Percentiles rank a stretch among this genome's conserved stretches.
phyloP scores from a whole-genome alignment of 176 grass and related monocot species.

The Hsuehochloa calcarea region DNA sequence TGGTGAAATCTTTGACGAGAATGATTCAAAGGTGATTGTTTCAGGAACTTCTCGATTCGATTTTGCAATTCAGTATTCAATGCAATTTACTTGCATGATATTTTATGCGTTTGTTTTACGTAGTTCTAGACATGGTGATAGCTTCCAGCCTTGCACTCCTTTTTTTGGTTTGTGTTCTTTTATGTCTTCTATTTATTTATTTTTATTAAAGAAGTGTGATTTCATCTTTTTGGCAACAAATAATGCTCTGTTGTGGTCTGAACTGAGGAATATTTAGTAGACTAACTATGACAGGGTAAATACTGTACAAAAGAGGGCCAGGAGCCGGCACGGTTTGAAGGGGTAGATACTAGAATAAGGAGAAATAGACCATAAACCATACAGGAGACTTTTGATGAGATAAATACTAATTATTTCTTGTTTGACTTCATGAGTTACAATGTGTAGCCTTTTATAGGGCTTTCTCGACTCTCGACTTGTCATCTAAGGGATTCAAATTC shows the following conservation, averaged over 20 bases:
- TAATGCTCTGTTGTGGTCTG: neutral
- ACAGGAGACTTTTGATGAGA: neutral
- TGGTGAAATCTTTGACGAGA: conserved; percentile 97
- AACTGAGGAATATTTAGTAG: neutral
- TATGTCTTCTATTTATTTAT: neutral
- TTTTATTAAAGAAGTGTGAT: neutral
- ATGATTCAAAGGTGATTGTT: conserved; percentile 89
- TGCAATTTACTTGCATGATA: neutral
- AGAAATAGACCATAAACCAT: neutral
- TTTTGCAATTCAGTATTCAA: conserved; percentile 7
- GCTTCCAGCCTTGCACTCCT: neutral
- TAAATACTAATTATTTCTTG: neutral
- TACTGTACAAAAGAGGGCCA: neutral
- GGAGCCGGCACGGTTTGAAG: neutral
- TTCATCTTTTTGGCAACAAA: neutral
- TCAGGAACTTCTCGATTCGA: neutral
- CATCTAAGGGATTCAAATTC: too few relatives aligned
- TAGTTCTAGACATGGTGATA: conserved; percentile 2
- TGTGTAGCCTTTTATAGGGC: neutral
- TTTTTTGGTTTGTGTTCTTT: conserved; percentile 5
- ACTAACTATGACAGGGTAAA: neutral
- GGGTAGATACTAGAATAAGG: neutral
- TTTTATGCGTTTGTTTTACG: conserved; percentile 2
- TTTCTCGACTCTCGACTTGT: too few relatives aligned
- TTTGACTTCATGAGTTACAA: neutral